A percentile compares a stretch with the other conserved stretches of the same genome.
Conservation (phyloP, 2,329 filamentous ascomycete species). For the Lasiodiplodia sp. region DNA sequence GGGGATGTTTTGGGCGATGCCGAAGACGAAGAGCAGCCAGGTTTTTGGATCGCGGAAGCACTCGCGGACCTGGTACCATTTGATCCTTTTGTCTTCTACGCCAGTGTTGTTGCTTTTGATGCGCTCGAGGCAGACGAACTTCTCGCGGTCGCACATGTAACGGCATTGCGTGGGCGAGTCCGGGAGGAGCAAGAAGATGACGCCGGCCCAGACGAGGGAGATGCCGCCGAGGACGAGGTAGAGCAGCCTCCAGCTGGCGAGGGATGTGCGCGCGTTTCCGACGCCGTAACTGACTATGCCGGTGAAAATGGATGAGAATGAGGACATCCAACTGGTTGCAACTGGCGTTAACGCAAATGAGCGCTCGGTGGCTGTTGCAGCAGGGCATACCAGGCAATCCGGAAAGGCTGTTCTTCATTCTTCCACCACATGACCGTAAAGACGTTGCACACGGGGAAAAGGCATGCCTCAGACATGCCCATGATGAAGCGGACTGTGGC, state of each 20-base stretch:
- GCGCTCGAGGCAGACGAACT: constrained; percentile 18
- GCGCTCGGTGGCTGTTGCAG: too few species aligned
- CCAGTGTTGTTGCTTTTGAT: constrained; percentile 21
- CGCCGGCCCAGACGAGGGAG: constrained; percentile 32
- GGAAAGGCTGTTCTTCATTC: constrained; percentile 9
- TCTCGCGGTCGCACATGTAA: constrained; percentile 30
- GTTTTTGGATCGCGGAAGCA: constrained; percentile 47
- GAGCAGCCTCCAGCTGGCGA: constrained; percentile 30
- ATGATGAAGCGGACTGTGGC: constrained; percentile 24
- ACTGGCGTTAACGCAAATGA: neutral
- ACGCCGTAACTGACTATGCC: constrained; percentile 17
- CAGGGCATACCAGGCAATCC: constrained; percentile 6
- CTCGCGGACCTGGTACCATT: constrained; percentile 41
- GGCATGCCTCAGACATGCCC: constrained; percentile 16
- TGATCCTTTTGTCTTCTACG: constrained; percentile 35
- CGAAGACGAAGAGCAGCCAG: constrained; percentile 42
- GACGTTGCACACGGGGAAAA: constrained; percentile 19
- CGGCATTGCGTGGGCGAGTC: constrained; percentile 36
- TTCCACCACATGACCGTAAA: constrained; percentile 27
- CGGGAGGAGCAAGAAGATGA: constrained; percentile 33
- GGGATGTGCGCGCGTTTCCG: neutral
- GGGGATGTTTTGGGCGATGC: constrained; percentile 46
- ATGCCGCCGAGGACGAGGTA: constrained; percentile 29
- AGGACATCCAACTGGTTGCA: constrained; percentile 1
- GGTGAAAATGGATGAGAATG: constrained; percentile 17